phyloP scores from a whole-genome alignment of 495 filamentous ascomycete genomes.

The Aspergillus coremiiformis region DNA sequence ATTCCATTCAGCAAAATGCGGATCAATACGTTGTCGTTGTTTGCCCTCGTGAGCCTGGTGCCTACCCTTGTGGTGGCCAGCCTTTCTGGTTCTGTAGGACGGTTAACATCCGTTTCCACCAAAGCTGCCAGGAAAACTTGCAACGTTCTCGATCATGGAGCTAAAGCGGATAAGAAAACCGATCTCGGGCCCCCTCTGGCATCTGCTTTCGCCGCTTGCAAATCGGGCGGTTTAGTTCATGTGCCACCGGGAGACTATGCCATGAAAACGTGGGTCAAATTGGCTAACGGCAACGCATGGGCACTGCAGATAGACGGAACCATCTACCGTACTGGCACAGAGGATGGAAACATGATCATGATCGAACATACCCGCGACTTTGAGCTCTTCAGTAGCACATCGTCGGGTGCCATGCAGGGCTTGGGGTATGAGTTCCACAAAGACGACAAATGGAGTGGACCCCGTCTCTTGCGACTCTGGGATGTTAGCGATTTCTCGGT shows the following conservation, averaged over 20 bases:
- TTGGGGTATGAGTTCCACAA: slow-evolving; percentile 40
- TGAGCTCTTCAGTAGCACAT: slow-evolving; percentile 43
- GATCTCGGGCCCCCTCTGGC: slow-evolving; percentile 41
- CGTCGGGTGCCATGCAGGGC: slow-evolving; percentile 44
- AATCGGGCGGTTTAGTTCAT: slow-evolving; percentile 28
- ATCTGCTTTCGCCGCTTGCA: slow-evolving; percentile 42
- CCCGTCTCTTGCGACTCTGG: slow-evolving; percentile 36
- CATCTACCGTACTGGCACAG: slow-evolving; percentile 38
- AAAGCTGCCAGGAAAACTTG: slow-evolving; percentile 34
- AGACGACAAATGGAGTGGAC: slow-evolving; percentile 14
- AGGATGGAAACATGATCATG: slow-evolving; percentile 45
- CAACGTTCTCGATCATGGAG: slow-evolving; percentile 46
- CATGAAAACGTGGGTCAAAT: slow-evolving; percentile 26
- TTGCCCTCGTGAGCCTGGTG: slow-evolving; percentile 24
- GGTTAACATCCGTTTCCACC: slow-evolving; percentile 27
- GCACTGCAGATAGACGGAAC: slow-evolving; percentile 45
- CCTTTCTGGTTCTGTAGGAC: slow-evolving; percentile 38
- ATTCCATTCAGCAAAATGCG: background rate
- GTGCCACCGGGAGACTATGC: slow-evolving; percentile 32
- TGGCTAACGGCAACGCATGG: slow-evolving; percentile 33
- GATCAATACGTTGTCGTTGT: slow-evolving; percentile 1
- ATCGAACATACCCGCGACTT: slow-evolving; percentile 43
- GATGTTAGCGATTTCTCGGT: slow-evolving; percentile 40
- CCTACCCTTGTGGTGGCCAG: slow-evolving; percentile 31
- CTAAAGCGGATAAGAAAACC: slow-evolving; percentile 37